Evolutionary conservation across 164 flowering plant species (phyloP).

Genomic region (Houttuynia cordata): DNA sequence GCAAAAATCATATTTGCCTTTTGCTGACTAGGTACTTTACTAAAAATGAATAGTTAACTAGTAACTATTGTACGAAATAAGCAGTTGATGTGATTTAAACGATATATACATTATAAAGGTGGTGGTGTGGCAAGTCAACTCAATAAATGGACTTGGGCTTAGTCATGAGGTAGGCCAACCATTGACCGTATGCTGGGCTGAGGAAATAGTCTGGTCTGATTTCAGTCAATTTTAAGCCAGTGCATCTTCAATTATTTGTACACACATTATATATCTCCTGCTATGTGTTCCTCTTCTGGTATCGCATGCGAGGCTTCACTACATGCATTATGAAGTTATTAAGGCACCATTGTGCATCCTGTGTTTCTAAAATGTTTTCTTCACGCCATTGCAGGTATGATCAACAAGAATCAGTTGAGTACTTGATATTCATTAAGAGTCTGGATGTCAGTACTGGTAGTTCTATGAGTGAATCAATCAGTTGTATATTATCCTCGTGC

Average conservation of each 20-base stretch:
- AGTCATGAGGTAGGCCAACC: no score
- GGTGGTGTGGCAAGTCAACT: no score
- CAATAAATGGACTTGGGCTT: no score
- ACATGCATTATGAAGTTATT: not conserved
- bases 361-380: not conserved
- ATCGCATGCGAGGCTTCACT: not conserved
- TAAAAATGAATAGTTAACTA: no score
- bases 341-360: not conserved
- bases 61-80: no score
- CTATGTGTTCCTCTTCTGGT: not conserved
- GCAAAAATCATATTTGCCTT: no score
- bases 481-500: conserved; percentile 30
- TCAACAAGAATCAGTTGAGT: conserved; percentile 15
- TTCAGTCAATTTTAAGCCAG: no score
- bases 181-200: no score
- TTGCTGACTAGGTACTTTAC: no score
- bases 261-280: not conserved
- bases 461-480: conserved; percentile 10
- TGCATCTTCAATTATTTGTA: not conserved
- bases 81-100: no score
- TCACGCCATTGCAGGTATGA: conserved; percentile 37
- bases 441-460: conserved; percentile 21
- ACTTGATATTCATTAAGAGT: conserved; percentile 24
- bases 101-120: no score
- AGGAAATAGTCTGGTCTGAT: not conserved